Evolutionary conservation across 2,329 filamentous ascomycete genomes (phyloP), one percentile per base, ranked within the genome.

Genomic region (Monilinia fructigena): DNA sequence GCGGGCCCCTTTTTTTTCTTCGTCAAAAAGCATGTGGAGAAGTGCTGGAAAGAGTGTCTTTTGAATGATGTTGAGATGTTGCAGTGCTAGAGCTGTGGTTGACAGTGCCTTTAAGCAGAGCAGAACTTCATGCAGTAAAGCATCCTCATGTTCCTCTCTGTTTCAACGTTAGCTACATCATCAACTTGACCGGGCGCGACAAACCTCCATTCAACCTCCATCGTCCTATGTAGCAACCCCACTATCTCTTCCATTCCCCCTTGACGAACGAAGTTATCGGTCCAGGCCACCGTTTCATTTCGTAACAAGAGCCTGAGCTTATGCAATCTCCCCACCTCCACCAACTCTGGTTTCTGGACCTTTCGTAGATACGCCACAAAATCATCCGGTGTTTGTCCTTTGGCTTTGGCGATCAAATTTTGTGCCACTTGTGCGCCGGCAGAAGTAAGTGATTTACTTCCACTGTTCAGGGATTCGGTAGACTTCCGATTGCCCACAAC

Each of bases 1-100:
- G 92, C 96, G 0, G 95, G 95, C 0, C 95, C 95, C 77, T 98
- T 98, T 81, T 93, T 96, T 76, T 98, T n/a, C 94, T n/a, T 96
- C 92, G 74, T 97, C 93, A 74, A 98, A 98, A 52, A 98, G 83
- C 89, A 98, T 93, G 67, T 86, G 86, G 56, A 98, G 80, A 56
- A 99, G 81, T 35, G 91, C 91, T 2, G 94, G 92, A 74, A 98
- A 97, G 11, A 99, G 83, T 0, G 89, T 89, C 7, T 83, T 81
- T 71, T 96, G 92, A 66, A 97, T 91, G 12, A 87, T 86, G 71
- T 91, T 85, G 10, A 99, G 85, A 75, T 94, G 91, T 71, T 90
- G 86, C 73, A 97, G 83, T 1, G 93, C 95, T 47, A 92, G 84
- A 20, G 91, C 93, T 1, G 94, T 97, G 1, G 95, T 99, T 76